Conservation (phyloP, 2,329 filamentous ascomycete genomes). For the Dothideomycetidae sp. region DNA sequence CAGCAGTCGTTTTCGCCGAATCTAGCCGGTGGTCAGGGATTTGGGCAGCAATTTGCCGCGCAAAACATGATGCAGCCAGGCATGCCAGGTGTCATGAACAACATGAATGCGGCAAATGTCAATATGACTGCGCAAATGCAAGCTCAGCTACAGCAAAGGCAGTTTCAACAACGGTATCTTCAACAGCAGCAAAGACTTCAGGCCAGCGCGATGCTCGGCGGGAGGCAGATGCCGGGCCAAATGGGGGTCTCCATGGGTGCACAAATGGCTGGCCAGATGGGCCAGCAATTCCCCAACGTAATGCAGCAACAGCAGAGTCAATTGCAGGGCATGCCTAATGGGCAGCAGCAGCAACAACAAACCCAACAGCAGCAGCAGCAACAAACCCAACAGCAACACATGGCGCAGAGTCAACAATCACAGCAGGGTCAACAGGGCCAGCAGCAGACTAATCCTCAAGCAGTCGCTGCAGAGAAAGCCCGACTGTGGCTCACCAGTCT, state of each 20-base stretch:
- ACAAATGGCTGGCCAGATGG: conserved; percentile 9
- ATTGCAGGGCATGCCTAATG: conserved; percentile 17
- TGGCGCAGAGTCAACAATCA: conserved; percentile 14
- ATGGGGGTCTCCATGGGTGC: conserved; percentile 6
- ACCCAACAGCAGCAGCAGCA: background rate
- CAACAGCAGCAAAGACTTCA: conserved; percentile 56
- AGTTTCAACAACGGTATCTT: conserved; percentile 76
- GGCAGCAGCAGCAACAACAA: conserved; percentile 14
- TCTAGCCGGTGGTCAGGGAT: conserved; percentile 4
- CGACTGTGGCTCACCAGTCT: conserved; percentile 50
- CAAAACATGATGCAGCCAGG: conserved; percentile 14
- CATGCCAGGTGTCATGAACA: conserved; percentile 16
- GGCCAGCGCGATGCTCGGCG: conserved; percentile 19
- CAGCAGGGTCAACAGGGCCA: conserved; percentile 14
- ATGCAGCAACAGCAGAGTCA: conserved; percentile 9
- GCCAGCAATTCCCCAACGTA: conserved; percentile 6
- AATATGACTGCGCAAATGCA: conserved; percentile 28
- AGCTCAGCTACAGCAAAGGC: conserved; percentile 53
- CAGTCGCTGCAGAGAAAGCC: conserved; percentile 15
- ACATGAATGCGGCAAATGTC: conserved; percentile 23
- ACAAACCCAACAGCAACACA: conserved; percentile 14
- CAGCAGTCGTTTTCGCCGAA: conserved; percentile 12
- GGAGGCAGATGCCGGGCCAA: conserved; percentile 16
- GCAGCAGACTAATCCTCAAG: conserved; percentile 12
- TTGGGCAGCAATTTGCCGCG: conserved; percentile 5